A percentile compares a stretch with the other conserved stretches of the same genome.
These are phyloP conservation scores for Afroboletus lepidellus DNA, from an alignment of 1,284 basidiomycete species.

Conservation along the genomic window DNA sequence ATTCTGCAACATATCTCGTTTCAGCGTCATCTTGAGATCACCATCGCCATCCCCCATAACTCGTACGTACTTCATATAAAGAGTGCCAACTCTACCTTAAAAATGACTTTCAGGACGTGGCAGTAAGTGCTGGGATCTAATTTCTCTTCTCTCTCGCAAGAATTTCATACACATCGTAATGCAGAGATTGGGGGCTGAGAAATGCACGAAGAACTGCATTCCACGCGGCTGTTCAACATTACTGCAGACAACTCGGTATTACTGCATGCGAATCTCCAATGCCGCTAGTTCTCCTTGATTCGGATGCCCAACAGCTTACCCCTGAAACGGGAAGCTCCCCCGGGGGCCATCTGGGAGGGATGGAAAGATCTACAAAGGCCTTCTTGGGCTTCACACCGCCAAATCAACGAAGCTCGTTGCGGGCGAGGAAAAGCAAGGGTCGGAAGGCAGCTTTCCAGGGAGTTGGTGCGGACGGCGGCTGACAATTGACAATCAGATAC, in stretches of 20 bases:
- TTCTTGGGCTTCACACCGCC: slow-evolving; percentile 54
- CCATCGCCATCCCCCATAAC: slow-evolving; percentile 69
- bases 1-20: slow-evolving; percentile 59
- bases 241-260: slow-evolving; percentile 66
- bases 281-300: slow-evolving; percentile 52
- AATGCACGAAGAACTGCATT: slow-evolving; percentile 67
- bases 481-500: slow-evolving; percentile 6
- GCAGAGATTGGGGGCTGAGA: slow-evolving; percentile 61
- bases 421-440: slow-evolving; percentile 49
- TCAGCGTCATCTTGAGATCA: slow-evolving; percentile 63
- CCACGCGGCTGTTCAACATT: slow-evolving; percentile 71
- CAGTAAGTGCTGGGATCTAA: slow-evolving; percentile 32
- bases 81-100: slow-evolving; percentile 8
- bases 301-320: slow-evolving; percentile 34
- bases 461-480: slow-evolving; percentile 32
- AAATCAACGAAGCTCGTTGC: slow-evolving; percentile 33
- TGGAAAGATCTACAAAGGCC: slow-evolving; percentile 17
- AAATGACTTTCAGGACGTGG: slow-evolving; percentile 41
- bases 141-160: not conserved
- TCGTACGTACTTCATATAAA: slow-evolving; percentile 41
- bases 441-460: slow-evolving; percentile 48
- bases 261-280: slow-evolving; percentile 55
- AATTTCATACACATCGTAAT: slow-evolving; percentile 5
- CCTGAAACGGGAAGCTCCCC: slow-evolving; percentile 12
- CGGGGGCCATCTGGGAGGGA: not conserved